phyloP scores from a whole-genome alignment of 768 basidiomycete species.

The Boletus rufocinnamomeus region DNA sequence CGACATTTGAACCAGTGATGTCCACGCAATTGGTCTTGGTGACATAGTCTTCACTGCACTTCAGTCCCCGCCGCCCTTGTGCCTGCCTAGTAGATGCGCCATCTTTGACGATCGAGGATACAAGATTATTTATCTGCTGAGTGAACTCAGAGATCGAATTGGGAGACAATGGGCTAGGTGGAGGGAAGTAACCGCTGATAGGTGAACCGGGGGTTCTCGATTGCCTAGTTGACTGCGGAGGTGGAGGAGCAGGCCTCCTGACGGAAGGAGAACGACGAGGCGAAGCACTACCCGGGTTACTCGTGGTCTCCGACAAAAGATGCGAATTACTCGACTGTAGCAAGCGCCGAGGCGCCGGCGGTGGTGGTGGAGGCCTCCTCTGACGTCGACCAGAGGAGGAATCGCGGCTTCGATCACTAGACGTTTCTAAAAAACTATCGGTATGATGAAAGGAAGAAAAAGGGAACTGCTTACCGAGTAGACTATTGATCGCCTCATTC shows the following conservation, averaged over 20 bases:
- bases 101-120: background rate
- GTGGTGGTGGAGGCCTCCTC: slow-evolving; percentile 8
- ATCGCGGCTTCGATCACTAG: background rate
- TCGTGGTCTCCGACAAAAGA: background rate
- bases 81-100: background rate
- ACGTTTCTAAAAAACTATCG: slow-evolving; percentile 2
- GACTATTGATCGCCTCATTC: slow-evolving; percentile 1
- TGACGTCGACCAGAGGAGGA: background rate
- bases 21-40: slow-evolving; percentile 1
- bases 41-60: too few species aligned
- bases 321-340: background rate
- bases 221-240: slow-evolving; percentile 3
- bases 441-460: background rate
- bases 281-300: background rate
- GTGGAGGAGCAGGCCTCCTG: slow-evolving; percentile 12
- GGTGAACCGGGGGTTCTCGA: background rate
- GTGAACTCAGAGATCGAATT: background rate
- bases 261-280: background rate
- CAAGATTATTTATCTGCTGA: background rate
- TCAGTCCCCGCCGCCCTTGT: background rate
- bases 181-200: background rate
- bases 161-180: background rate
- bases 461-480: slow-evolving; percentile 2
- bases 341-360: background rate
- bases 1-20: background rate